Conservation (phyloP, 306 rosid genomes). For the Lagenaria siceraria region DNA sequence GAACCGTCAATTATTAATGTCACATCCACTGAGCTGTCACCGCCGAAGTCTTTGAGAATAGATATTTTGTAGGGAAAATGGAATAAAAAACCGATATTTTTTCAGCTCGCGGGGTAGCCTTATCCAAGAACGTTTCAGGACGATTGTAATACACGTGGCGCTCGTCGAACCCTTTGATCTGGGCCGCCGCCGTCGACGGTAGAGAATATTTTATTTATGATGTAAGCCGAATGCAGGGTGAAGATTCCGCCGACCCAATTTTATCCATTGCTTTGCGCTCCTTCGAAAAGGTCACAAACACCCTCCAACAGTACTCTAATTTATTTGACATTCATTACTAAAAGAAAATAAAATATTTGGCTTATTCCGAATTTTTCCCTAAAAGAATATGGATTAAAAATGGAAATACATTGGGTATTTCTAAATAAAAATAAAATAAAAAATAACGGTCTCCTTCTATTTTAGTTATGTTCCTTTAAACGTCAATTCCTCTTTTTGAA, state of each 20-base stretch:
- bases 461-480: no score
- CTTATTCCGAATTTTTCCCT: no score
- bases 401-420: no score
- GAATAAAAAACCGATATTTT: not conserved
- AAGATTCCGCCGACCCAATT: not conserved
- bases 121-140: conserved; percentile 3
- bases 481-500: no score
- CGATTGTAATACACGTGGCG: not conserved
- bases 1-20: not conserved
- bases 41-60: not conserved
- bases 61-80: not conserved
- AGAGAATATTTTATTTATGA: not conserved
- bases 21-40: not conserved
- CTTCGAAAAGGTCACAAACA: not conserved
- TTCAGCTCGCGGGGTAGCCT: not conserved
- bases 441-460: no score
- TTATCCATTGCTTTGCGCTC: not conserved
- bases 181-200: not conserved
- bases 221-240: not conserved
- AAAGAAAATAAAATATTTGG: no score
- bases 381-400: no score
- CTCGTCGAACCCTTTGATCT: not conserved
- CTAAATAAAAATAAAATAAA: no score
- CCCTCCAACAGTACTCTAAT: not conserved
- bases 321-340: no score